Conservation (phyloP, 805 yeast species). For the Sugiyamaella marilandica region DNA sequence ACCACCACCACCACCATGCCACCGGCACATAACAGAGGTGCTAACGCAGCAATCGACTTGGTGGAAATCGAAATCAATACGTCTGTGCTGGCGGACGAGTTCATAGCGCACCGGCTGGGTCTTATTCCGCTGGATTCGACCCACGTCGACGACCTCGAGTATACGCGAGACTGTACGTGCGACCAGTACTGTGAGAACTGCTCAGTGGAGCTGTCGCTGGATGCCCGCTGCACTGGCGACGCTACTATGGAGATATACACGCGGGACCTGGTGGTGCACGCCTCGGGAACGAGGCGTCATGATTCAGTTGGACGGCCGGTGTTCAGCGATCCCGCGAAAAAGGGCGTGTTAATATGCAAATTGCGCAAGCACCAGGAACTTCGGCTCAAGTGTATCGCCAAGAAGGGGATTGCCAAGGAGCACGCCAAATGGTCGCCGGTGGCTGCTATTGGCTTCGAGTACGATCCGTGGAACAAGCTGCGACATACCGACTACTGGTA, state of each 20-base stretch:
- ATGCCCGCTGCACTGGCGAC: slow-evolving; percentile 87
- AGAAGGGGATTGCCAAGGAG: slow-evolving; percentile 94
- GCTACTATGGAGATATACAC: slow-evolving; percentile 87
- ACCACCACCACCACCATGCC: not conserved
- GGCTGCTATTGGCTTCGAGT: slow-evolving; percentile 92
- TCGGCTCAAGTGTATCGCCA: slow-evolving; percentile 86
- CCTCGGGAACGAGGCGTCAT: slow-evolving; percentile 36
- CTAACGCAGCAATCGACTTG: slow-evolving; percentile 68
- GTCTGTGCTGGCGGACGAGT: slow-evolving; percentile 94
- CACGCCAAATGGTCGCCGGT: slow-evolving; percentile 99
- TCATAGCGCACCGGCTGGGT: slow-evolving; percentile 90
- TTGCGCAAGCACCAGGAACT: slow-evolving; percentile 90
- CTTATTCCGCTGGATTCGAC: slow-evolving; percentile 81
- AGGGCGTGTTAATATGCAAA: slow-evolving; percentile 89
- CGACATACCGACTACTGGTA: slow-evolving; percentile 96
- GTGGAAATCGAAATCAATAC: slow-evolving; percentile 93
- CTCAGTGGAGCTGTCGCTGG: slow-evolving; percentile 77
- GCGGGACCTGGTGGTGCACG: slow-evolving; percentile 59
- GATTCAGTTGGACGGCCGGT: slow-evolving; percentile 74
- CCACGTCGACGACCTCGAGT: slow-evolving; percentile 77
- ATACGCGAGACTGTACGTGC: slow-evolving; percentile 89
- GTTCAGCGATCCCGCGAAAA: slow-evolving; percentile 64
- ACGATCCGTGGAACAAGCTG: slow-evolving; percentile 98
- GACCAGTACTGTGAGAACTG: slow-evolving; percentile 96
- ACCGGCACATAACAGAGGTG: not conserved